Conservation (phyloP, 345 rosid species). For the Salix koriyanagi region DNA sequence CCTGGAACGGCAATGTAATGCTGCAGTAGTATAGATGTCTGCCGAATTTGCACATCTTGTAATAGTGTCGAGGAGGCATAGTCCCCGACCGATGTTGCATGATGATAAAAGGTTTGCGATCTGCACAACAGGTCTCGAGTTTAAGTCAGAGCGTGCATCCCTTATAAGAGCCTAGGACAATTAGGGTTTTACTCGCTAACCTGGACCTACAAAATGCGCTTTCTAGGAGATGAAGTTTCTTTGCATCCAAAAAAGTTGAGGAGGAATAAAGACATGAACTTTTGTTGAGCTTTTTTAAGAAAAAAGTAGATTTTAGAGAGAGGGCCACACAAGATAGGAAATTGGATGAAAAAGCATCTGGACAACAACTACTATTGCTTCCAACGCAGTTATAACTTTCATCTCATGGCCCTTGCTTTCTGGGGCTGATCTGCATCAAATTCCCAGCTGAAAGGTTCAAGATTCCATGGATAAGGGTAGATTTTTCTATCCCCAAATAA, state of each 20-base stretch:
- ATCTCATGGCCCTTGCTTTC: not conserved
- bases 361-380: not conserved
- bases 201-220: rapidly evolving
- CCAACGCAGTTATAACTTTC: not conserved
- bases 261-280: not conserved
- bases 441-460: not conserved
- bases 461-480: not conserved
- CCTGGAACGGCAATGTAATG: not conserved
- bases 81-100: too few relatives aligned
- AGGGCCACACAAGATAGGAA: not conserved
- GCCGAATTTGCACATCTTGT: not conserved
- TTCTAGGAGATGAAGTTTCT: too few relatives aligned
- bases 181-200: rapidly evolving
- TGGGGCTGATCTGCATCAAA: not conserved
- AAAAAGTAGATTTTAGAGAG: not conserved
- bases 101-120: too few relatives aligned
- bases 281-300: not conserved
- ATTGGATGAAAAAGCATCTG: not conserved
- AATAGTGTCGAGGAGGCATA: not conserved
- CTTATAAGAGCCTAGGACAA: rapidly evolving
- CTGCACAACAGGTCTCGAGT: rapidly evolving
- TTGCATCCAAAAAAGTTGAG: not conserved
- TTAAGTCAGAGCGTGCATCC: rapidly evolving
- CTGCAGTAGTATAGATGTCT: not conserved
- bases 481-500: not conserved